Conservation (phyloP, 2,329 filamentous ascomycete genomes). For the Dendrostoma leiphaemia region DNA sequence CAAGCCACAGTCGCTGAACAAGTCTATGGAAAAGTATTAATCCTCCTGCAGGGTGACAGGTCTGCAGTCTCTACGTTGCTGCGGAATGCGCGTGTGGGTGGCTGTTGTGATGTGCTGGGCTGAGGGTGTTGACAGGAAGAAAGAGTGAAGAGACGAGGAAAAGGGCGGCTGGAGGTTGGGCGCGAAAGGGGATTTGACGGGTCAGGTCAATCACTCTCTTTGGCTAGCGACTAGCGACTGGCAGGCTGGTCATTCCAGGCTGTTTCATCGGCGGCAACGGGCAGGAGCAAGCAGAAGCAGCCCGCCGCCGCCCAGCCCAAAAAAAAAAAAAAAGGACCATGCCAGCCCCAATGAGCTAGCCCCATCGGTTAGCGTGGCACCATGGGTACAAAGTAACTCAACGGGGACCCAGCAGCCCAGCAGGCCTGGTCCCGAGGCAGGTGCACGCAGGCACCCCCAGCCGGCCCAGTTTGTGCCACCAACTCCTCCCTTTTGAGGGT, state of each 20-base stretch:
- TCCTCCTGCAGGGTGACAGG: constrained; percentile 1
- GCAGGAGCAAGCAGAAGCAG: neutral
- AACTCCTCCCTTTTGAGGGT: too few species aligned
- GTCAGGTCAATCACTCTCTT: too few species aligned
- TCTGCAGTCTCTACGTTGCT: constrained; percentile 9
- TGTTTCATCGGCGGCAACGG: constrained; percentile 3
- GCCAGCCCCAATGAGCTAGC: neutral
- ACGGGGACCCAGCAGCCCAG: too few species aligned
- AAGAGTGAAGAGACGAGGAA: neutral
- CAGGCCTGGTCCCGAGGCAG: neutral
- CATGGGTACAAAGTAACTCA: neutral
- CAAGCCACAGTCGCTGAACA: neutral
- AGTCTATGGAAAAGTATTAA: constrained; percentile 4
- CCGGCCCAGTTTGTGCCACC: neutral
- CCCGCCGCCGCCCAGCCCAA: neutral
- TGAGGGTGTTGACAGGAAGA: neutral
- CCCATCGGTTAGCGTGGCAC: neutral
- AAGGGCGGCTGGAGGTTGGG: neutral
- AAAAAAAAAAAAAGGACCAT: neutral
- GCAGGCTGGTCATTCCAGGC: neutral
- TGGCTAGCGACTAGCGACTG: too few species aligned
- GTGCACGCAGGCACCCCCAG: neutral
- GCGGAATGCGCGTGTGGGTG: neutral
- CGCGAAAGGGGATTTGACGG: constrained; percentile 4
- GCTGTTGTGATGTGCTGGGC: neutral